Evolutionary conservation across 2,329 filamentous ascomycete genomes (phyloP).

Genomic region (Cryphonectria naterciae): DNA sequence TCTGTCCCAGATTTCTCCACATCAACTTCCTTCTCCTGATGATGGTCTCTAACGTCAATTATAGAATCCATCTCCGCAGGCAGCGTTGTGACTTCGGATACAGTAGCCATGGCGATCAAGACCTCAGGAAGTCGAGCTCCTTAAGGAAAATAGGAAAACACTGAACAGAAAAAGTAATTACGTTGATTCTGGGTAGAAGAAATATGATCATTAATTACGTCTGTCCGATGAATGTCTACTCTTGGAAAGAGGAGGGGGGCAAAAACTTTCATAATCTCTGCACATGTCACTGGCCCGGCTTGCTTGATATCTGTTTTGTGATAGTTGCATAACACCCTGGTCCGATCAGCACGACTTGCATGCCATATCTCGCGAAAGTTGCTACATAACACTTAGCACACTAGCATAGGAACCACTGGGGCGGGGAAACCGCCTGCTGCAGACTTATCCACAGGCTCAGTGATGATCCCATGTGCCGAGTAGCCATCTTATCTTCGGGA

Average conservation of each 20-base stretch:
- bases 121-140: not conserved
- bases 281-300: not conserved
- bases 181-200: not conserved
- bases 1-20: slow-evolving; percentile 4
- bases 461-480: not conserved
- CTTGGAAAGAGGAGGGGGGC: not conserved
- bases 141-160: not conserved
- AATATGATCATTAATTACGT: not conserved
- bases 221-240: not conserved
- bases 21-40: slow-evolving; percentile 4
- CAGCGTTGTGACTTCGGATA: slow-evolving; percentile 14
- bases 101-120: slow-evolving; percentile 14
- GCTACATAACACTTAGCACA: not conserved
- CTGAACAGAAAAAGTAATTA: too few species aligned
- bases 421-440: not conserved
- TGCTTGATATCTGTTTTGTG: not conserved
- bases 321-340: not conserved
- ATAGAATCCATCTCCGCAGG: slow-evolving; percentile 14
- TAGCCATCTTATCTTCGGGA: not conserved
- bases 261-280: not conserved
- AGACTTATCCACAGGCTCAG: not conserved
- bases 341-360: slow-evolving; percentile 1
- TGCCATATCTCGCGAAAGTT: slow-evolving; percentile 1
- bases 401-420: not conserved
- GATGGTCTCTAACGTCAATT: slow-evolving; percentile 7